Conservation (phyloP, 2,329 filamentous ascomycete genomes). For the Metarhizium brunneum region DNA sequence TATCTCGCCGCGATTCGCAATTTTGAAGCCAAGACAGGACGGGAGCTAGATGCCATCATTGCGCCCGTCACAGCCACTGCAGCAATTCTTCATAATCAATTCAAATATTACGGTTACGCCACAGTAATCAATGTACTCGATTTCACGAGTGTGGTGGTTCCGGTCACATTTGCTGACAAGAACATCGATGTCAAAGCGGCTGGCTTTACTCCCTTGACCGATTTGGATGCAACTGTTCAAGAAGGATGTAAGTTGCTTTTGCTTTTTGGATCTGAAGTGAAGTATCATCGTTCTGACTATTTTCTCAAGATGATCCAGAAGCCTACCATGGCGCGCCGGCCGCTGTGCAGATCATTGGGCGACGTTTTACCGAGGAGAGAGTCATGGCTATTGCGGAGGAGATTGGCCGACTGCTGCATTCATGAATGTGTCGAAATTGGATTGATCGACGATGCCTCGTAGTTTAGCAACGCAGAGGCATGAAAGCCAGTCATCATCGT, state of each 20-base stretch:
- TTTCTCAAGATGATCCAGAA: too few relatives aligned
- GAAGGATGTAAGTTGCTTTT: conserved; percentile 14
- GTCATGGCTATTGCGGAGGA: conserved; percentile 24
- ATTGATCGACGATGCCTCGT: too few relatives aligned
- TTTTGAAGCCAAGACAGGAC: conserved; percentile 10
- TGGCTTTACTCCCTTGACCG: conserved; percentile 10
- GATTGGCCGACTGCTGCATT: conserved; percentile 19
- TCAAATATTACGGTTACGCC: conserved; percentile 28
- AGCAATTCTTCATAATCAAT: conserved; percentile 19
- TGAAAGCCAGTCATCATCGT: too few relatives aligned
- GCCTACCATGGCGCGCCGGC: conserved; percentile 9
- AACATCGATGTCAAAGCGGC: conserved; percentile 15
- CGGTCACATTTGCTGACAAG: conserved; percentile 27
- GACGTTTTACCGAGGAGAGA: conserved; percentile 15
- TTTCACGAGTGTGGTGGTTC: conserved; percentile 32
- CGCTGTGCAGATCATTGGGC: conserved; percentile 16
- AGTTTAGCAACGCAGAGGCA: too few relatives aligned
- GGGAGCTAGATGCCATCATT: conserved; percentile 27
- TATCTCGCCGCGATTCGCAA: conserved; percentile 18
- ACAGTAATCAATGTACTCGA: conserved; percentile 28
- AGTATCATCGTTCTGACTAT: conserved; percentile 1
- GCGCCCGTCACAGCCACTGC: conserved; percentile 30
- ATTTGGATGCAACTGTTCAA: conserved; percentile 13
- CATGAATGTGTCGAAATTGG: neutral
- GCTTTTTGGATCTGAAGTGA: conserved; percentile 5